A percentile compares a stretch with the other conserved stretches of the same genome.
Evolutionary conservation across 768 basidiomycete species (phyloP).

Genomic region (Kwoniella sp.): DNA sequence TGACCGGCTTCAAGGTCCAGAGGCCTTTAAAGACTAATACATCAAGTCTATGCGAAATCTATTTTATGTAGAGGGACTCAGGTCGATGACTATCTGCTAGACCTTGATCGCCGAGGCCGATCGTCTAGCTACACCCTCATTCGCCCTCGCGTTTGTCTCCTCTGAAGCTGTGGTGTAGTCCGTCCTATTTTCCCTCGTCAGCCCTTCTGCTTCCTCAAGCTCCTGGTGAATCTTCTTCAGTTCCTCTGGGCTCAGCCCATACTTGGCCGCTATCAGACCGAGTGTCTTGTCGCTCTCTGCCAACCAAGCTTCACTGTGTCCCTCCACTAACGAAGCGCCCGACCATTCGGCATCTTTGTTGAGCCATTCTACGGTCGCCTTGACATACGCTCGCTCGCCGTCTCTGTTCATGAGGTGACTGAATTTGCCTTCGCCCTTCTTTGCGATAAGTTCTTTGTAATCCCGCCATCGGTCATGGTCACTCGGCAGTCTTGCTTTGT

Average conservation of each 20-base stretch:
- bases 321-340: conserved; percentile 25
- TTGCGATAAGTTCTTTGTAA: conserved; percentile 22
- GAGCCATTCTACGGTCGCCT: conserved; percentile 36
- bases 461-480: conserved; percentile 9
- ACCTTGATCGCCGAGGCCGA: background rate
- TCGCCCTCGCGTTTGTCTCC: conserved; percentile 10
- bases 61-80: too few relatives aligned
- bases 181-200: conserved; percentile 3
- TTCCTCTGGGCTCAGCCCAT: conserved; percentile 16
- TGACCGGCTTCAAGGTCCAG: too few relatives aligned
- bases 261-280: conserved; percentile 19
- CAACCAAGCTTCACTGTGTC: conserved; percentile 23
- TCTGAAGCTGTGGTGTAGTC: conserved; percentile 2
- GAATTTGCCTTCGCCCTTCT: conserved; percentile 33
- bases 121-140: conserved; percentile 4
- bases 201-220: background rate
- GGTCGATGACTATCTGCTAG: background rate
- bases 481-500: conserved; percentile 26
- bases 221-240: conserved; percentile 10
- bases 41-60: too few relatives aligned
- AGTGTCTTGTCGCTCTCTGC: conserved; percentile 18
- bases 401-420: conserved; percentile 33
- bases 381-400: conserved; percentile 29
- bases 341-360: conserved; percentile 35
- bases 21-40: too few relatives aligned